A percentile compares a stretch with the other conserved stretches of the same genome.
Conservation (phyloP, 1,284 basidiomycete genomes). For the Sparassis latifolia region DNA sequence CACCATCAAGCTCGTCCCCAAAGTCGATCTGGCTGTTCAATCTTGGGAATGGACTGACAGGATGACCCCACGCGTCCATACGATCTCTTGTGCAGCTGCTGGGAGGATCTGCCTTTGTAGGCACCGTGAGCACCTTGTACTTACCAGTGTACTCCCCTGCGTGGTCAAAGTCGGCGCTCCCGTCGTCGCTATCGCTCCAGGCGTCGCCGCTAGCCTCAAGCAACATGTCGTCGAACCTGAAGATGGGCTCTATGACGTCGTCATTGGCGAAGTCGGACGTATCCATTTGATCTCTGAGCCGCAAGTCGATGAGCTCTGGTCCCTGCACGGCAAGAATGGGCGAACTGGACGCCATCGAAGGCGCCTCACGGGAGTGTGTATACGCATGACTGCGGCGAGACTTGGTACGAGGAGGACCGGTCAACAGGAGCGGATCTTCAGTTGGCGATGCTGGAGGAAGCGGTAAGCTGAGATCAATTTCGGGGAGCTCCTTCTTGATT, state of each 20-base stretch:
- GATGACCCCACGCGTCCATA: conserved; percentile 59
- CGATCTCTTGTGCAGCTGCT: conserved; percentile 44
- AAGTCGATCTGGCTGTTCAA: neutral
- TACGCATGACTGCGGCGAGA: conserved; percentile 4
- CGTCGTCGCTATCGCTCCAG: conserved; percentile 31
- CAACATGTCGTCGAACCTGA: conserved; percentile 18
- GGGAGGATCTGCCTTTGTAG: conserved; percentile 63
- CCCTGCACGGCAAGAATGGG: conserved; percentile 7
- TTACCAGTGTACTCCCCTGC: conserved; percentile 61
- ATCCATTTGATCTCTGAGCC: conserved; percentile 12
- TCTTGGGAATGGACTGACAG: conserved; percentile 49
- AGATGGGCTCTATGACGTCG: conserved; percentile 21
- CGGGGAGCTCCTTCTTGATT: conserved; percentile 58
- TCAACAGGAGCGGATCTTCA: conserved; percentile 65
- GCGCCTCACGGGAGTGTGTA: conserved; percentile 15
- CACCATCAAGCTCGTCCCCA: too few relatives aligned
- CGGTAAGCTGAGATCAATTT: conserved; percentile 50
- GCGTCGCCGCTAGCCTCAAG: conserved; percentile 15
- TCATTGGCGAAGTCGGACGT: conserved; percentile 12
- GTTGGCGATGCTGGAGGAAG: conserved; percentile 65
- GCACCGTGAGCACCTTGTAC: conserved; percentile 46
- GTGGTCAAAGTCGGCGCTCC: conserved; percentile 21
- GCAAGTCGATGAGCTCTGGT: conserved; percentile 10
- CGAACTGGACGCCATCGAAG: conserved; percentile 20
- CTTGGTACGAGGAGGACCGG: conserved; percentile 28